Conservation (phyloP, 768 basidiomycete genomes). For the Suillus sp. region DNA sequence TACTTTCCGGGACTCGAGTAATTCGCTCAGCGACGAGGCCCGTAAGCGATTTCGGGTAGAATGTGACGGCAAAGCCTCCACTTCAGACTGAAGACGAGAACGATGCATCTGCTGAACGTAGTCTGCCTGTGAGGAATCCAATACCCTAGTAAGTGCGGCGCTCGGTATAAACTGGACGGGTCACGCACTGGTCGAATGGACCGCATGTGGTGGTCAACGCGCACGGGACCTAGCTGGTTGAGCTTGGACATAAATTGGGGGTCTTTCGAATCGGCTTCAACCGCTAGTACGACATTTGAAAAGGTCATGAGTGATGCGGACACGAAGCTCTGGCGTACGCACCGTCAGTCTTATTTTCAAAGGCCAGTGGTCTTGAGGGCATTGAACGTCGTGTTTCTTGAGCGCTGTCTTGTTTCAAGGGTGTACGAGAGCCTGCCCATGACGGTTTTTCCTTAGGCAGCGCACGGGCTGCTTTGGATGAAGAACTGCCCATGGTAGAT, state of each 20-base stretch:
- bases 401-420: conserved; percentile 19
- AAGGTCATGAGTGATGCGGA: background rate
- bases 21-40: conserved; percentile 51
- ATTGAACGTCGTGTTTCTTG: conserved; percentile 18
- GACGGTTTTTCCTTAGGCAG: conserved; percentile 53
- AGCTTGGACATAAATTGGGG: conserved; percentile 72
- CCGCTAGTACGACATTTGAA: conserved; percentile 41
- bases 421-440: conserved; percentile 51
- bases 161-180: no score
- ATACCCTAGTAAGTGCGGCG: background rate
- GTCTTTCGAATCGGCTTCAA: conserved; percentile 67
- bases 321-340: conserved; percentile 30
- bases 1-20: conserved; percentile 67
- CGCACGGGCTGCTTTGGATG: conserved; percentile 62
- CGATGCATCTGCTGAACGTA: conserved; percentile 49
- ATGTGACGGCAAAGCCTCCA: conserved; percentile 45
- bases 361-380: conserved; percentile 39
- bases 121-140: conserved; percentile 23
- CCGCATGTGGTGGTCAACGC: conserved; percentile 66
- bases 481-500: conserved; percentile 54
- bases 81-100: conserved; percentile 57
- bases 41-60: conserved; percentile 55
- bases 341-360: conserved; percentile 57
- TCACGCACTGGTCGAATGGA: conserved; percentile 48
- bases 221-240: conserved; percentile 63